These are phyloP conservation scores for Fusarium sarcochroum DNA, from an alignment of 2,329 filamentous ascomycete species.

Conservation along the genomic window DNA sequence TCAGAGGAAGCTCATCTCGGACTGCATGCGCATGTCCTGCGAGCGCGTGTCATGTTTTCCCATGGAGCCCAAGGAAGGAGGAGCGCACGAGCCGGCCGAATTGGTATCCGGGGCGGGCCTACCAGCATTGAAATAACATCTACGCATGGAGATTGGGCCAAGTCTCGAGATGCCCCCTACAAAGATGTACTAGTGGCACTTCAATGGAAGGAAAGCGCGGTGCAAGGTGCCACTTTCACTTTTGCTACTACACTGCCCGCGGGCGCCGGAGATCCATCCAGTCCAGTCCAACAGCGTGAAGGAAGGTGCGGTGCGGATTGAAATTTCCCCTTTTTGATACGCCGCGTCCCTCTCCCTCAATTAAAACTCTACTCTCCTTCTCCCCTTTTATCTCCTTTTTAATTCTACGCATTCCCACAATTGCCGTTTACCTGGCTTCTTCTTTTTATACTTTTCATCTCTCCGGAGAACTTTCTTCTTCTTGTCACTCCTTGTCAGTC, in stretches of 20 bases:
- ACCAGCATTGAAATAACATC: conserved; percentile 24
- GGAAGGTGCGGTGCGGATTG: conserved; percentile 40
- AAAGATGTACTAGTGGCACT: conserved; percentile 41
- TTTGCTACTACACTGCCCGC: conserved; percentile 18
- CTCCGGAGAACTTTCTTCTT: conserved; percentile 51
- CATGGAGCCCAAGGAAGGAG: conserved; percentile 15
- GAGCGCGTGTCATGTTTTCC: conserved; percentile 27
- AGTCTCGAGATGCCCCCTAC: conserved; percentile 36
- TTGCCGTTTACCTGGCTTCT: conserved; percentile 39
- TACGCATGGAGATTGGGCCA: conserved; percentile 42
- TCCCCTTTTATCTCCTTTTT: conserved; percentile 48
- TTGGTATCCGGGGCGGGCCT: conserved; percentile 35
- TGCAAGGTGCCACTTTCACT: conserved; percentile 47
- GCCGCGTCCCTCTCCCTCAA: conserved; percentile 45
- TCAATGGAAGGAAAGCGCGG: conserved; percentile 39
- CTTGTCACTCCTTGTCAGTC: conserved; percentile 55
- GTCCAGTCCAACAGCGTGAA: conserved; percentile 19
- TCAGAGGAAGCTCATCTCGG: conserved; percentile 37
- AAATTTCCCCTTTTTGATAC: conserved; percentile 58
- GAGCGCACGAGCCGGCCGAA: conserved; percentile 30
- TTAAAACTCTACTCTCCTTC: conserved; percentile 44
- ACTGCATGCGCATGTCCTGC: conserved; percentile 29
- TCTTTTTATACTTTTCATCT: conserved; percentile 38
- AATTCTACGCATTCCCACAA: conserved; percentile 43
- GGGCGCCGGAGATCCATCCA: conserved; percentile 41